Percentiles rank a stretch among this genome's conserved stretches.
phyloP scores from a whole-genome alignment of 2,329 filamentous ascomycete species.

The Apiospora rasikravindrae region DNA sequence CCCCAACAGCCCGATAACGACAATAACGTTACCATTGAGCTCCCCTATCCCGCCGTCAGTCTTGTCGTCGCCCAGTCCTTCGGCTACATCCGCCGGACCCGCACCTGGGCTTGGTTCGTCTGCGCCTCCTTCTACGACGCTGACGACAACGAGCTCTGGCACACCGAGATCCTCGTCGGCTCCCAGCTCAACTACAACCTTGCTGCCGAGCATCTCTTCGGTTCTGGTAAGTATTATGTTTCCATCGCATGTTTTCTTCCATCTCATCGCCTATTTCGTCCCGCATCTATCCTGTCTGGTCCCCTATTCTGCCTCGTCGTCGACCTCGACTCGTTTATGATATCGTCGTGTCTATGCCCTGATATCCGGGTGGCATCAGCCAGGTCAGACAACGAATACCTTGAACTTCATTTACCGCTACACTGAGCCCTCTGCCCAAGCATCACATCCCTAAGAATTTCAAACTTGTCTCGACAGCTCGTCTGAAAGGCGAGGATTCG shows the following conservation, averaged over 20 bases:
- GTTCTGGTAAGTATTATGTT: neutral
- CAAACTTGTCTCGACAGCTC: neutral
- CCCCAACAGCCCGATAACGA: neutral
- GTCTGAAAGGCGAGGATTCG: neutral
- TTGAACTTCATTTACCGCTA: neutral
- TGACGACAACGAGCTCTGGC: constrained; percentile 49
- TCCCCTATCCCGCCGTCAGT: constrained; percentile 53
- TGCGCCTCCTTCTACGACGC: constrained; percentile 54
- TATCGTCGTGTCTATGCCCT: neutral
- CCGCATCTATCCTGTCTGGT: neutral
- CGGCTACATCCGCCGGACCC: constrained; percentile 37
- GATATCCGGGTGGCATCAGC: neutral
- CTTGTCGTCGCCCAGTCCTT: constrained; percentile 52
- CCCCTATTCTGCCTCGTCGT: neutral
- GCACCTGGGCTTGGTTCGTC: constrained; percentile 52
- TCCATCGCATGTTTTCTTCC: neutral
- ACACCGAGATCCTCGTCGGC: constrained; percentile 49
- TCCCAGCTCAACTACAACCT: constrained; percentile 21
- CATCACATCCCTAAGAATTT: neutral
- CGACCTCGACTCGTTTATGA: too few species aligned
- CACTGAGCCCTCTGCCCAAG: neutral
- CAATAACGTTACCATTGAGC: constrained; percentile 25
- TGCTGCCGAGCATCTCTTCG: neutral
- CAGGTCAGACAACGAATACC: neutral
- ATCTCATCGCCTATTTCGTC: neutral